phyloP scores from a whole-genome alignment of 768 basidiomycete species.

The button mushroom (Agaricus bisporus) region DNA sequence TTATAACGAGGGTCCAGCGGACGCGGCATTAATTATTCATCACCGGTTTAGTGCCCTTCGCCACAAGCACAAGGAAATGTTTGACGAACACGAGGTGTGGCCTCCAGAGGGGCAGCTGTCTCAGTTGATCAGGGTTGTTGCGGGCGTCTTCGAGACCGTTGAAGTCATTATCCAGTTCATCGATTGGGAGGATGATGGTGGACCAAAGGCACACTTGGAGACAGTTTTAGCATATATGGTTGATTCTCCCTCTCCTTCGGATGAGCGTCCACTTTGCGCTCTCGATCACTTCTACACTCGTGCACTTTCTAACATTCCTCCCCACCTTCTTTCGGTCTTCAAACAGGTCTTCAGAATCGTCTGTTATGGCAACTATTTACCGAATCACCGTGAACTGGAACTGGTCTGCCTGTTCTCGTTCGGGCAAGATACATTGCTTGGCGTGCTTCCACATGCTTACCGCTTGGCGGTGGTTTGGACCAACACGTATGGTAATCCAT shows the following conservation, averaged over 20 bases:
- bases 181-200: background rate
- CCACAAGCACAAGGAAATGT: background rate
- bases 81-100: background rate
- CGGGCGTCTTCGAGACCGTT: background rate
- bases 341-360: too few species aligned
- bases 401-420: too few species aligned
- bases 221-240: background rate
- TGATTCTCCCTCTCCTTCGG: too few species aligned
- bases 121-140: background rate
- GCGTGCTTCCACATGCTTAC: too few species aligned
- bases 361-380: too few species aligned
- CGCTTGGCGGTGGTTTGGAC: too few species aligned
- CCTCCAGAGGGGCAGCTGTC: background rate
- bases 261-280: too few species aligned
- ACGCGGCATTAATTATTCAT: background rate
- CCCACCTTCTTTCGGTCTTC: background rate
- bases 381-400: too few species aligned
- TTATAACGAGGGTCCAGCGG: background rate
- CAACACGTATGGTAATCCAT: too few species aligned
- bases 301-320: too few species aligned
- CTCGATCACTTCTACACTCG: too few species aligned
- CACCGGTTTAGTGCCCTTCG: background rate
- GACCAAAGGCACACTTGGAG: background rate
- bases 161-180: background rate
- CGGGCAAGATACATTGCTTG: too few species aligned